Evolutionary conservation across 495 filamentous ascomycete genomes (phyloP).

Genomic region (Penicillium mononematosum): DNA sequence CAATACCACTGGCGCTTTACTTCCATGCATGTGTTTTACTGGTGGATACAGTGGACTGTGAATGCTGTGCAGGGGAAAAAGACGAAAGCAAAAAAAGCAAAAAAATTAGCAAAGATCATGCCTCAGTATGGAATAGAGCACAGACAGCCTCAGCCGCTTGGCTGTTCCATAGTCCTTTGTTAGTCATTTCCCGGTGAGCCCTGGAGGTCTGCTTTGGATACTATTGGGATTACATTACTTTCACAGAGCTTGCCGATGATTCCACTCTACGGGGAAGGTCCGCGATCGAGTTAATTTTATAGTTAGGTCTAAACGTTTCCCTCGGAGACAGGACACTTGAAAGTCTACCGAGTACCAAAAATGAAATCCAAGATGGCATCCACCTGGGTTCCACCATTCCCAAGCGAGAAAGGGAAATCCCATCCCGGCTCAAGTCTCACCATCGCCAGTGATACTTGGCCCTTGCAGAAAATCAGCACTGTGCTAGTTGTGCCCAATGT

Average conservation of each 20-base stretch:
- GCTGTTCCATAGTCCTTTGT: not conserved
- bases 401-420: not conserved
- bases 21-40: not conserved
- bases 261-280: no score
- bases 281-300: no score
- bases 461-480: not conserved
- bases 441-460: not conserved
- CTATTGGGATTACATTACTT: no score
- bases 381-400: no score
- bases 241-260: no score
- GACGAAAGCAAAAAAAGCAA: not conserved
- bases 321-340: no score
- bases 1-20: not conserved
- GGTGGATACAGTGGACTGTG: not conserved
- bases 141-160: constrained; percentile 11
- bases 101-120: not conserved
- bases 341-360: no score
- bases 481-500: not conserved
- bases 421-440: not conserved
- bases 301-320: no score
- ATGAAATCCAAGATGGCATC: no score
- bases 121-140: not conserved
- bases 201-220: no score
- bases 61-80: constrained; percentile 6
- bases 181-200: not conserved